Percentiles rank a stretch among this genome's conserved stretches.
phyloP scores from a whole-genome alignment of 2,329 filamentous ascomycete species.

The Harringtonia aguacate region DNA sequence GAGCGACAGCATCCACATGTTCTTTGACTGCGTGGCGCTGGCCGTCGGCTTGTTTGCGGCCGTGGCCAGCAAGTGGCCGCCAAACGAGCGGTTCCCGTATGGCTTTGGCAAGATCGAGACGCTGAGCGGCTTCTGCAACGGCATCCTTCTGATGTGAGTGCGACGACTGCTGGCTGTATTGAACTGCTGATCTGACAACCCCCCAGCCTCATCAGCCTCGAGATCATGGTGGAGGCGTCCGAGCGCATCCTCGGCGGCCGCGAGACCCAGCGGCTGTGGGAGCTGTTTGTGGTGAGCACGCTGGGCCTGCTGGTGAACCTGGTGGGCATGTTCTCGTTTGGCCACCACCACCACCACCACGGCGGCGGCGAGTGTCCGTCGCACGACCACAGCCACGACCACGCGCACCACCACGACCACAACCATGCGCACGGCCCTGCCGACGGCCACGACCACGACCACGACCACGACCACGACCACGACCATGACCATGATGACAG shows the following conservation, averaged over 20 bases:
- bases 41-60: constrained; percentile 83
- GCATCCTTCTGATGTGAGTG: constrained; percentile 77
- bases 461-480: constrained; percentile 26
- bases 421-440: too few species aligned
- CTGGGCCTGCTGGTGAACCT: constrained; percentile 84
- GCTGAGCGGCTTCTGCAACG: constrained; percentile 90
- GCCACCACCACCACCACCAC: constrained; percentile 51
- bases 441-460: constrained; percentile 26
- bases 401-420: constrained; percentile 19
- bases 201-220: constrained; percentile 79
- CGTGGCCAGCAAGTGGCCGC: constrained; percentile 94
- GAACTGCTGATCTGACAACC: background rate
- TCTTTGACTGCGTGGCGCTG: constrained; percentile 92
- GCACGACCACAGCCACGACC: constrained; percentile 17
- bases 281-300: constrained; percentile 81
- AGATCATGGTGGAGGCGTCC: constrained; percentile 91
- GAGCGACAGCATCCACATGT: constrained; percentile 98
- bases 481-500: constrained; percentile 17
- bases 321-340: constrained; percentile 81
- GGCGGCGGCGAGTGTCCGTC: constrained; percentile 26
- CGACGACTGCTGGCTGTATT: background rate
- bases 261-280: constrained; percentile 72
- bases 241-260: constrained; percentile 77
- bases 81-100: constrained; percentile 80
- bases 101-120: constrained; percentile 97